Evolutionary conservation across 2,329 filamentous ascomycete species (phyloP), one percentile per base, ranked within the genome.

Genomic region (Pezicula carpinea): DNA sequence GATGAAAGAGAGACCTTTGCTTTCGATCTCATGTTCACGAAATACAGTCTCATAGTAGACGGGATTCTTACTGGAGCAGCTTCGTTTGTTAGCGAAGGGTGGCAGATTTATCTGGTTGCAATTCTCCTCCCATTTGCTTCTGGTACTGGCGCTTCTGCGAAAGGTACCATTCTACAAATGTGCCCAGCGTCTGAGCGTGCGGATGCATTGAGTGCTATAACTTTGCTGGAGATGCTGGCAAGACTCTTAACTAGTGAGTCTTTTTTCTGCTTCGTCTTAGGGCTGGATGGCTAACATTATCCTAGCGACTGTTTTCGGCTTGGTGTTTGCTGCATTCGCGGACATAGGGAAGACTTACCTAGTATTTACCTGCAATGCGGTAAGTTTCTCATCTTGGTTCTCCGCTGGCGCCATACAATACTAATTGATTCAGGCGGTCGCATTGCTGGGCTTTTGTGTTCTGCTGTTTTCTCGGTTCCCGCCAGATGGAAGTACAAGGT

Each of bases 151-250:
- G 76, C 83, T 0, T 82, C 84, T 0, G 82, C 83, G 1, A 88
- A 88, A 54, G 85, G 84, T 0, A 81, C 84, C 14, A 86, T 88
- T 50, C 76, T 85, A 0, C 78, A 85, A 47, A 84, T 88, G 82
- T 82, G 82, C 38, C 69, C 81, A 0, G 70, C 78, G 1, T 71
- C 72, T 0, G 76, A 84, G 46, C 73, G 83, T 0, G 74, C 78
- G 0, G 84, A 89, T 57, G 84, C 85, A 0, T 67, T 89, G 2
- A 81, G 82, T 32, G 83, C 81, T 0, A 81, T 89, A 13, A 85
- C 82, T 0, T 67, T 88, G 0, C 78, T 88, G 0, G 85, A 89
- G 58, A 87, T 85, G 53, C 73, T 86, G 23, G 83, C 83, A 0
- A 70, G 77, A 22, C 65, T 89, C 1, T 69, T 75, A 0, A 88